Base-by-base conservation (phyloP, 345 rosid genomes). In the Eucalyptus erythrocorys region DNA sequence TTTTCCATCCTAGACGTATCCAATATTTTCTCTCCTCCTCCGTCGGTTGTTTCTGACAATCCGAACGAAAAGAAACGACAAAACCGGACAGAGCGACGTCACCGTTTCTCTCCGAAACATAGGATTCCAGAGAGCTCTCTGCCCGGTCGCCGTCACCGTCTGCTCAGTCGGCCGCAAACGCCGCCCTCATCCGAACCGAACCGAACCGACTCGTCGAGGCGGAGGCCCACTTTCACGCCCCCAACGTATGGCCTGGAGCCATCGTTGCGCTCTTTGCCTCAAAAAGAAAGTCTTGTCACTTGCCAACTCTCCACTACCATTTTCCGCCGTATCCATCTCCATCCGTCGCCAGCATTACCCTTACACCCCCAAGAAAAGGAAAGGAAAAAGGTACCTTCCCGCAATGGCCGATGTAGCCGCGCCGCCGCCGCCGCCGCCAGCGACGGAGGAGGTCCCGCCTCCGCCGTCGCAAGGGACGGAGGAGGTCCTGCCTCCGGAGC, bases 371-470 rank as follows among this genome's bases (percentile, higher is more conserved):
- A n/a, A 14, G 53, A 50, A 50, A 50, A 17, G 55, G 9, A 64
- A 64, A n/a, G 10, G 4, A 30, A 64, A n/a, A n/a, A 2, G 19
- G 76, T 30, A n/a, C 34, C 40, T 8, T 13, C 42, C 8, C 10
- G 88, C 50, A 86, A 92, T 92, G 90, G 88, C 91, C 43, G 92
- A 89, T 45, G 90, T 87, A 87, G 88, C 90, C 85, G 32, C 89
- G n/a, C 66, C 55, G 21, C 66, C 88, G 5, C 66, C 88, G 5
- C 48, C 90, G 16, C 90, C 80, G 43, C 89, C 27, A 49, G 85
- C 51, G 68, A 59, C 47, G 32, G 91, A 92, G 34, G 89, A 66
- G 64, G 81, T 50, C 27, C 89, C 90, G 27, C 80, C 88, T 21
- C 81, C 89, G 82, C 87, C 68, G 32, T 4, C 51, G n/a, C 89